Base-by-base conservation (phyloP, 169 alveolate genomes). In the Theileria annulata region DNA sequence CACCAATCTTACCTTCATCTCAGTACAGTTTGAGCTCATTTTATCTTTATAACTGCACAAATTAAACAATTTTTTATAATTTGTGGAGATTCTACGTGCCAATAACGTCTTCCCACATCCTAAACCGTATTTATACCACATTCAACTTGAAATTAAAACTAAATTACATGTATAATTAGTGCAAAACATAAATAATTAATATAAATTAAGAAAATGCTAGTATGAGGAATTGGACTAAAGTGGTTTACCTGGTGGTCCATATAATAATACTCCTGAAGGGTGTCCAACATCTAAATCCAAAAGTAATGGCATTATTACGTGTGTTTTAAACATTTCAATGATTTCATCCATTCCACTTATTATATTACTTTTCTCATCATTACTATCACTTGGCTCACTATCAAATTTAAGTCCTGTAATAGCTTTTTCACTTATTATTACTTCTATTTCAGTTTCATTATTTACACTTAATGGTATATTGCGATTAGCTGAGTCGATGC, bases 161-260 rank as follows among this genome's bases (percentile, higher is more conserved):
- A 42, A 42, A 42, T 8, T 42, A 8, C n/a, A n/a, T 12, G 47
- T 3, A 8, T 59, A 59, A 28, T 30, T 59, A 28, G 13, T 17
- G 8, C 0, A 59, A 59, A 59, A 30, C 13, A 88, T 97, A 42
- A 42, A 42, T 42, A 8, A 42, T 42, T 42, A 42, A 31, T 28
- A 30, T 28, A 31, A 59, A 31, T 17, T 49, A 49, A 49, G 17
- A 17, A 17, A 17, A 49, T 49, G 59, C 17, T 17, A 49, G 17
- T 17, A 49, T 49, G 17, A 17, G 99, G 51, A 42, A 42, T 12
- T 42, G 51, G 15, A 42, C 13, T 12, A 3, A 42, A 8, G 13
- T 8, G 6, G 19, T 42, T 42, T 42, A 42, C 51, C 51, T 2
- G 99, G 99, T 15, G 99, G 99, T 1, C 99, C 99, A 91, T 98